phyloP scores from a whole-genome alignment of 805 yeast genomes.

The Yarrowia sp. region DNA sequence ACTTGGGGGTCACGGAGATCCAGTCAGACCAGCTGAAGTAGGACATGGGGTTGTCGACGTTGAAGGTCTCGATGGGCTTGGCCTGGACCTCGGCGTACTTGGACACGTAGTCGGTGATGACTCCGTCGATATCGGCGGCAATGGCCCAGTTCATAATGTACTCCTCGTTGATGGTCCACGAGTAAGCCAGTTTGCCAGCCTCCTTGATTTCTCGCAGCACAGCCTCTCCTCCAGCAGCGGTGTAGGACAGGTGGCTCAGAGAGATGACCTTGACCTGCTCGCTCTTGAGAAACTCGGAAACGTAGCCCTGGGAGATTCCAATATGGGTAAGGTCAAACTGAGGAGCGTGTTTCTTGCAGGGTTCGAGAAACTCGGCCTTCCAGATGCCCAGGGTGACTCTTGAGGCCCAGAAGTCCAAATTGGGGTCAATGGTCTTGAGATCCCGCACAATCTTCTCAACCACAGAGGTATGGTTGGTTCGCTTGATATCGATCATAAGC shows the following conservation, averaged over 20 bases:
- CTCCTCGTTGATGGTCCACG: conserved; percentile 61
- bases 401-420: conserved; percentile 56
- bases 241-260: conserved; percentile 53
- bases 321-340: conserved; percentile 49
- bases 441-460: conserved; percentile 53
- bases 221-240: conserved; percentile 53
- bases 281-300: conserved; percentile 52
- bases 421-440: conserved; percentile 52
- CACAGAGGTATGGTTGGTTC: conserved; percentile 55
- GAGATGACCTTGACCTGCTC: conserved; percentile 67
- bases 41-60: conserved; percentile 34
- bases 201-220: conserved; percentile 49
- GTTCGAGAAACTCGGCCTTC: conserved; percentile 57
- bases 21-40: conserved; percentile 36
- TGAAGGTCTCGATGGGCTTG: conserved; percentile 32
- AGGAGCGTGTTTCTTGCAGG: conserved; percentile 53
- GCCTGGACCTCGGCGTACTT: conserved; percentile 18
- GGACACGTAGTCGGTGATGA: conserved; percentile 53
- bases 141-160: conserved; percentile 52
- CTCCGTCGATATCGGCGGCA: conserved; percentile 51
- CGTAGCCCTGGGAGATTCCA: conserved; percentile 52
- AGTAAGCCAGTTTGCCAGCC: conserved; percentile 52
- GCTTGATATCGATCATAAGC: conserved; percentile 62
- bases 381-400: conserved; percentile 62
- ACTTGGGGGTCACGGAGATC: conserved; percentile 22